Percentiles rank a stretch among this genome's conserved stretches.
Conservation (phyloP, 768 basidiomycete genomes). For the Termitomyces sp. region DNA sequence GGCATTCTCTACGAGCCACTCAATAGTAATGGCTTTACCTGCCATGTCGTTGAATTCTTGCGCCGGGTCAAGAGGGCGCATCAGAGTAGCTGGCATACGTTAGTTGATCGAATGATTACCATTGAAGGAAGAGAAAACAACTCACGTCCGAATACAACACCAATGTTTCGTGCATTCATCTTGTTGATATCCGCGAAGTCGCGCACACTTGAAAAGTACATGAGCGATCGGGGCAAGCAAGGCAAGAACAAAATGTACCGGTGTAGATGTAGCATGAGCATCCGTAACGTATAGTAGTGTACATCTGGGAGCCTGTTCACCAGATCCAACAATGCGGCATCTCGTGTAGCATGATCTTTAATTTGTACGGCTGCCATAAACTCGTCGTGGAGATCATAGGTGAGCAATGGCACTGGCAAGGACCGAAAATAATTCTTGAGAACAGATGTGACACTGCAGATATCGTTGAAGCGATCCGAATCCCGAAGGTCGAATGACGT, state of each 20-base stretch:
- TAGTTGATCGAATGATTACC: constrained; percentile 2
- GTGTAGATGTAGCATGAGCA: constrained; percentile 85
- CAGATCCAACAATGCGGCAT: constrained; percentile 60
- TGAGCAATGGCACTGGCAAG: constrained; percentile 88
- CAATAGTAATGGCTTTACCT: constrained; percentile 88
- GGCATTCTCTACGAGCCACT: constrained; percentile 94
- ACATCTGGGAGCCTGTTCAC: constrained; percentile 79
- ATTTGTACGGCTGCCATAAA: constrained; percentile 79
- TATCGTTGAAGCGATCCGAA: constrained; percentile 91
- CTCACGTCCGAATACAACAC: constrained; percentile 98
- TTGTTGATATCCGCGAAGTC: constrained; percentile 71
- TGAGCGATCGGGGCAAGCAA: constrained; percentile 9
- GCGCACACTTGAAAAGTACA: constrained; percentile 50
- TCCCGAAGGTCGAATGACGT: constrained; percentile 85
- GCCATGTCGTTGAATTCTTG: constrained; percentile 98
- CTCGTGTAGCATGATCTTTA: constrained; percentile 60
- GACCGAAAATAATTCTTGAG: constrained; percentile 95
- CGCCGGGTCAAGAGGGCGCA: constrained; percentile 82
- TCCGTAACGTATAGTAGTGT: constrained; percentile 82
- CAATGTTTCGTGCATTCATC: constrained; percentile 94
- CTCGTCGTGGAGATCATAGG: constrained; percentile 86
- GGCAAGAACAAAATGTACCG: constrained; percentile 49
- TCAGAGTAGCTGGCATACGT: constrained; percentile 75
- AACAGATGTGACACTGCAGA: constrained; percentile 94
- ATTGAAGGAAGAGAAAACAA: constrained; percentile 19